A percentile compares a stretch with the other conserved stretches of the same genome.
These are phyloP conservation scores for Suillus variegatus DNA, from an alignment of 768 basidiomycete genomes.

Conservation along the genomic window DNA sequence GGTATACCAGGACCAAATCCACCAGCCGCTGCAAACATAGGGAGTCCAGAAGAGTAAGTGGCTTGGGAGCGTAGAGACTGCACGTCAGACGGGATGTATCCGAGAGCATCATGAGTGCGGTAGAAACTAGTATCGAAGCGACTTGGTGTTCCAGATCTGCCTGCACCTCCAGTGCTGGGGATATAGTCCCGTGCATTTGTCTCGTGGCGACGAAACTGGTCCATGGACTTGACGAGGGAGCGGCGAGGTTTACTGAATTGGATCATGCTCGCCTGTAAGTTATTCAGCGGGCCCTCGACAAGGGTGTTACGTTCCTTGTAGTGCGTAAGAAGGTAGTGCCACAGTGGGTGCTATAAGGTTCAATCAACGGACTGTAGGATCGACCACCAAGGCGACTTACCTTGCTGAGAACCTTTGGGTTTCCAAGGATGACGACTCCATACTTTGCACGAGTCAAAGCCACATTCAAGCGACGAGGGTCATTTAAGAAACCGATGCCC, in stretches of 20 bases:
- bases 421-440: slow-evolving; percentile 99
- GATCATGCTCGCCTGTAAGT: slow-evolving; percentile 97
- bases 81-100: slow-evolving; percentile 93
- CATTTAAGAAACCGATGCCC: slow-evolving; percentile 98
- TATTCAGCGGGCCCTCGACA: slow-evolving; percentile 95
- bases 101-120: slow-evolving; percentile 89
- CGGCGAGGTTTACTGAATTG: slow-evolving; percentile 98
- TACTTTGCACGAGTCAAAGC: slow-evolving; percentile 98
- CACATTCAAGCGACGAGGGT: slow-evolving; percentile 94
- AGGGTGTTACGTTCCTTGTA: slow-evolving; percentile 95
- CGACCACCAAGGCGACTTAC: slow-evolving; percentile 42
- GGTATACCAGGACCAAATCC: slow-evolving; percentile 70
- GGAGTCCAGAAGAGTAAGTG: slow-evolving; percentile 90
- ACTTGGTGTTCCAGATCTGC: slow-evolving; percentile 85
- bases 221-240: slow-evolving; percentile 85
- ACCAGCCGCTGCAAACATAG: slow-evolving; percentile 73
- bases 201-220: slow-evolving; percentile 92
- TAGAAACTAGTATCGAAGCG: slow-evolving; percentile 97
- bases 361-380: slow-evolving; percentile 12
- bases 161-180: slow-evolving; percentile 33
- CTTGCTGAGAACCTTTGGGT: slow-evolving; percentile 99
- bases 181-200: slow-evolving; percentile 85
- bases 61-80: slow-evolving; percentile 97
- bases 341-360: slow-evolving; percentile 82
- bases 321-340: slow-evolving; percentile 97